Evolutionary conservation across 2,329 filamentous ascomycete genomes (phyloP).

Genomic region (Aureobasidium sp.): DNA sequence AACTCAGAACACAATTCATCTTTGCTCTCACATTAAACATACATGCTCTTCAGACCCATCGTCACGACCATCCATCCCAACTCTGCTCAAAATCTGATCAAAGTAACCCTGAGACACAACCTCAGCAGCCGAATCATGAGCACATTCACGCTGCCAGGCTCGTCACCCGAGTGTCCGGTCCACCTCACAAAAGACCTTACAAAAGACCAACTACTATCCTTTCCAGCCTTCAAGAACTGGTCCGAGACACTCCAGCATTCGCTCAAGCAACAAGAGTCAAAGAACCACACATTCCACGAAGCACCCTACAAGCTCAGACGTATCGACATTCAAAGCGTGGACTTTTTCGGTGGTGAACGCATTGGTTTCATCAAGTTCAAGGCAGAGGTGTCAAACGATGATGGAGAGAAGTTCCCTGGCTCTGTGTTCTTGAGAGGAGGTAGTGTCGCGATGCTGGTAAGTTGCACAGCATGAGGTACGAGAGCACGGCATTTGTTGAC

Average conservation of each 20-base stretch:
- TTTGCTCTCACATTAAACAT: neutral
- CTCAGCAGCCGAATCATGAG: slow-evolving; percentile 29
- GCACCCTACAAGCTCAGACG: slow-evolving; percentile 45
- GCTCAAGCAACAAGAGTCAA: slow-evolving; percentile 39
- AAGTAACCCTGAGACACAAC: neutral
- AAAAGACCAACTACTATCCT: slow-evolving; percentile 40
- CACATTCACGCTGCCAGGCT: slow-evolving; percentile 35
- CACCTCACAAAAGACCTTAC: slow-evolving; percentile 38
- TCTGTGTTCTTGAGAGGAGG: slow-evolving; percentile 53
- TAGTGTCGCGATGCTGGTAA: slow-evolving; percentile 51
- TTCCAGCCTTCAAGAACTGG: slow-evolving; percentile 52
- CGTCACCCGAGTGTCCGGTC: slow-evolving; percentile 32
- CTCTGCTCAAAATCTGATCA: neutral
- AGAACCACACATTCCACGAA: slow-evolving; percentile 45
- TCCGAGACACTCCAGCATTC: slow-evolving; percentile 44
- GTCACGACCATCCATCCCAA: neutral
- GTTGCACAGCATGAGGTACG: neutral
- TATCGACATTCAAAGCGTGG: slow-evolving; percentile 49
- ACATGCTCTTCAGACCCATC: neutral
- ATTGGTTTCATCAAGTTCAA: slow-evolving; percentile 53
- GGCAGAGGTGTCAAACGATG: slow-evolving; percentile 46
- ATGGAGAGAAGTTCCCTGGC: slow-evolving; percentile 47
- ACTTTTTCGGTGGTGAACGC: slow-evolving; percentile 43
- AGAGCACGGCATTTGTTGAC: neutral
- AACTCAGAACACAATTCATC: neutral